These are phyloP conservation scores for Hortiboletus campestris DNA, from an alignment of 768 basidiomycete genomes.

Conservation along the genomic window DNA sequence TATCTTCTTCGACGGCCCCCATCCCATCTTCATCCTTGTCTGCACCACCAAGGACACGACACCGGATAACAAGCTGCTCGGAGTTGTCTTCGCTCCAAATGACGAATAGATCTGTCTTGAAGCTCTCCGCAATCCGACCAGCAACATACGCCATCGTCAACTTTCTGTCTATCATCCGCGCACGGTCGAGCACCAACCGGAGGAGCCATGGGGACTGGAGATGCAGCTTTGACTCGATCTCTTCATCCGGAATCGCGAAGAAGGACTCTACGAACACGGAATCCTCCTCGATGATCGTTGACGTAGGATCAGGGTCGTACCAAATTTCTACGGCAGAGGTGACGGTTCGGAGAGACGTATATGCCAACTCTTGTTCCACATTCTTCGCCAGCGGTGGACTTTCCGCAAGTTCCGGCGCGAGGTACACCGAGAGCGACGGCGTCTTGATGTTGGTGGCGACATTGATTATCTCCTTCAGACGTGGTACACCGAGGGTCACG, in stretches of 20 bases:
- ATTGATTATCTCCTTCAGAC: conserved; percentile 99
- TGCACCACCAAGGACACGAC: conserved; percentile 81
- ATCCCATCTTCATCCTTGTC: conserved; percentile 85
- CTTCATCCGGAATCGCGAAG: conserved; percentile 99
- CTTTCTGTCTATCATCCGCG: conserved; percentile 97
- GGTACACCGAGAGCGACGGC: conserved; percentile 90
- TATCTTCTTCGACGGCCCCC: conserved; percentile 83
- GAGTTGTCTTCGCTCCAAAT: conserved; percentile 99
- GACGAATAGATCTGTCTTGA: conserved; percentile 94
- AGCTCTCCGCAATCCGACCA: conserved; percentile 88
- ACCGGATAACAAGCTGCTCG: conserved; percentile 94
- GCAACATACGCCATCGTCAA: conserved; percentile 94
- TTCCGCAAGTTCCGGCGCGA: conserved; percentile 66
- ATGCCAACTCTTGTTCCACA: conserved; percentile 91
- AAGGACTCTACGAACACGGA: conserved; percentile 94
- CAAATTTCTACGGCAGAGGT: conserved; percentile 96
- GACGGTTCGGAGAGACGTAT: conserved; percentile 89
- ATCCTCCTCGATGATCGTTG: conserved; percentile 97
- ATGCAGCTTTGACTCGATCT: conserved; percentile 86
- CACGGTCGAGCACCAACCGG: conserved; percentile 93
- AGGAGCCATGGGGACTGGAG: conserved; percentile 96
- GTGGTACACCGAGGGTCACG: conserved; percentile 98
- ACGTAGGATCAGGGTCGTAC: conserved; percentile 91
- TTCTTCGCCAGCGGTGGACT: conserved; percentile 72
- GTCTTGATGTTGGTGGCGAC: conserved; percentile 99